Conservation (phyloP, 164 flowering plant species). For the Buxus sempervirens region DNA sequence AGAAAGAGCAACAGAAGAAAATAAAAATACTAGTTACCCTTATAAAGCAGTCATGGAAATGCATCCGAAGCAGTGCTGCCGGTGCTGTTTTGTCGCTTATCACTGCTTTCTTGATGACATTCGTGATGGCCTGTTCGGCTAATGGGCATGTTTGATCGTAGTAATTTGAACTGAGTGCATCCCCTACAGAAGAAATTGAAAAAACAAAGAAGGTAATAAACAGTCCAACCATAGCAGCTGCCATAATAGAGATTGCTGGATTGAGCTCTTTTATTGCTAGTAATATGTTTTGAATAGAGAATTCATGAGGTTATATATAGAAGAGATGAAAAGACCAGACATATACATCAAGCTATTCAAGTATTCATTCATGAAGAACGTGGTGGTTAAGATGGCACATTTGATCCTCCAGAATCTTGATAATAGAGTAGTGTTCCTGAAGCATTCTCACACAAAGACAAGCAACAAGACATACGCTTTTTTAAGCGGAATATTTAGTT, state of each 20-base stretch:
- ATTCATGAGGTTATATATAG: neutral
- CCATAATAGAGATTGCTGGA: neutral
- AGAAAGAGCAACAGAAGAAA: neutral
- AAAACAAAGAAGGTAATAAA: constrained; percentile 13
- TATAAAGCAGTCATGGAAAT: constrained; percentile 63
- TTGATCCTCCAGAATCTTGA: neutral
- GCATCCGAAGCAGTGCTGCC: constrained; percentile 55
- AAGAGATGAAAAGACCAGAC: neutral
- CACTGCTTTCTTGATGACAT: constrained; percentile 24
- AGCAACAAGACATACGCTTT: too few species aligned
- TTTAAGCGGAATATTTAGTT: too few species aligned
- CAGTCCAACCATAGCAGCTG: constrained; percentile 16
- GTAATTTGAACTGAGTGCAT: constrained; percentile 31
- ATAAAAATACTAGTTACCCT: constrained; percentile 21
- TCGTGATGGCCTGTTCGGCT: constrained; percentile 22
- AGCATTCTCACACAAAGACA: neutral
- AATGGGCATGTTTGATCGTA: constrained; percentile 34
- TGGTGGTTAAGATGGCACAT: neutral
- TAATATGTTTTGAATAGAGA: neutral
- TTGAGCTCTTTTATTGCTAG: neutral
- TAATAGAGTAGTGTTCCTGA: neutral
- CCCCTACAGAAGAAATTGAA: constrained; percentile 13
- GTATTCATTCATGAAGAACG: neutral
- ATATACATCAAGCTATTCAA: neutral
- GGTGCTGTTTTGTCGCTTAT: constrained; percentile 37